Evolutionary conservation across 805 yeast genomes (phyloP).

Genomic region (Ogataea degrootiae): DNA sequence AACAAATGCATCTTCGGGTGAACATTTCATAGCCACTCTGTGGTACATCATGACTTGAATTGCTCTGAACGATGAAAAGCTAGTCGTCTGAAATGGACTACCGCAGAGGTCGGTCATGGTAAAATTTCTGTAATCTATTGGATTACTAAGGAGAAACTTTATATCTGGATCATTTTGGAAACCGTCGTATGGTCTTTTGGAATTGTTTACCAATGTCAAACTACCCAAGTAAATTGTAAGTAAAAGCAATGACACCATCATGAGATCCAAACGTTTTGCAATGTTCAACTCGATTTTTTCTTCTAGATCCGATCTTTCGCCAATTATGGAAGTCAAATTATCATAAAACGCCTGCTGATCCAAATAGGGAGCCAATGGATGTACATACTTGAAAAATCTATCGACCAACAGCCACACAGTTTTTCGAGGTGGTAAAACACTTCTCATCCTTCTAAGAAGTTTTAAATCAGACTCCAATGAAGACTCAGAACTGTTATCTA

Average conservation of each 20-base stretch:
- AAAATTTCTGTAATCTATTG: conserved; percentile 35
- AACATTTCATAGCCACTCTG: conserved; percentile 34
- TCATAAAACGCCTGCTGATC: conserved; percentile 34
- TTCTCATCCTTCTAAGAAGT: conserved; percentile 19
- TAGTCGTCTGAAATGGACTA: conserved; percentile 36
- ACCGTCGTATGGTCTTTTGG: conserved; percentile 26
- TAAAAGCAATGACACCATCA: conserved; percentile 35
- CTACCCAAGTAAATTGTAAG: conserved; percentile 38
- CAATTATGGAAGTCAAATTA: conserved; percentile 31
- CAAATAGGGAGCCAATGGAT: conserved; percentile 45
- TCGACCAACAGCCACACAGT: conserved; percentile 38
- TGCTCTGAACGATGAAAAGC: conserved; percentile 35
- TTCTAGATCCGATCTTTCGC: conserved; percentile 27
- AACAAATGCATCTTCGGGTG: conserved; percentile 46
- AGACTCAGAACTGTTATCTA: conserved; percentile 18
- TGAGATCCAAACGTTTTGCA: conserved; percentile 37
- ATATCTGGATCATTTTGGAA: conserved; percentile 22
- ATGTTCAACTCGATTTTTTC: conserved; percentile 28
- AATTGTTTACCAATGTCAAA: conserved; percentile 30
- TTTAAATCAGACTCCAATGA: conserved; percentile 25
- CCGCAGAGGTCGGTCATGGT: conserved; percentile 36
- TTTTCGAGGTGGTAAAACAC: conserved; percentile 34
- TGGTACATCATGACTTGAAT: conserved; percentile 41
- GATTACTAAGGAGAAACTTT: conserved; percentile 33
- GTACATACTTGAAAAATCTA: conserved; percentile 38